Conservation (phyloP, 2,329 filamentous ascomycete genomes). For the Myriosclerotinia duriaeana region DNA sequence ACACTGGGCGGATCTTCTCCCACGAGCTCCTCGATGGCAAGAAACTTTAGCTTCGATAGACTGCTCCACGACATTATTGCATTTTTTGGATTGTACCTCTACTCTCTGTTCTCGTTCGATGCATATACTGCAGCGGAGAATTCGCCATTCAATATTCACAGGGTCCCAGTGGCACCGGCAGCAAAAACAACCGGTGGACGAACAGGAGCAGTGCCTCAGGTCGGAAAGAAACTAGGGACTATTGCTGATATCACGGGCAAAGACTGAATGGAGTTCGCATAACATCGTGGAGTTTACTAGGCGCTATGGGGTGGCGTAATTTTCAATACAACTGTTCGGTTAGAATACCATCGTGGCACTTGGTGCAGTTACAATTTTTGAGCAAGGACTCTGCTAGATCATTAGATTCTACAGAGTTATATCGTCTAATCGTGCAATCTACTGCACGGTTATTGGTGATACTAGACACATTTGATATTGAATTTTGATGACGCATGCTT, state of each 20-base stretch:
- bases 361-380: neutral
- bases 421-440: neutral
- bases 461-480: neutral
- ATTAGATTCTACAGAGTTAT: neutral
- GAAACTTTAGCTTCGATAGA: constrained; percentile 19
- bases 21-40: constrained; percentile 14
- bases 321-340: neutral
- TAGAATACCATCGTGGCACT: neutral
- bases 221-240: constrained; percentile 41
- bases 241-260: constrained; percentile 36
- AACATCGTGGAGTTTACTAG: constrained; percentile 4
- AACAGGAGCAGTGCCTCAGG: constrained; percentile 35
- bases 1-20: constrained; percentile 51
- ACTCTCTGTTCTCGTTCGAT: constrained; percentile 63
- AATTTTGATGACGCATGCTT: neutral
- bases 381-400: neutral
- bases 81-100: constrained; percentile 61
- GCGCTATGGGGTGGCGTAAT: neutral
- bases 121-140: constrained; percentile 60
- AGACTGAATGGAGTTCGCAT: constrained; percentile 6
- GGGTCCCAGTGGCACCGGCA: constrained; percentile 30
- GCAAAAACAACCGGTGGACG: constrained; percentile 31
- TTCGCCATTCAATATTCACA: constrained; percentile 57
- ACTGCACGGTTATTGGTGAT: neutral
- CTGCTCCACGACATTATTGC: constrained; percentile 31